phyloP scores from a whole-genome alignment of 2,329 filamentous ascomycete genomes.

The Emericellopsis atlantica region DNA sequence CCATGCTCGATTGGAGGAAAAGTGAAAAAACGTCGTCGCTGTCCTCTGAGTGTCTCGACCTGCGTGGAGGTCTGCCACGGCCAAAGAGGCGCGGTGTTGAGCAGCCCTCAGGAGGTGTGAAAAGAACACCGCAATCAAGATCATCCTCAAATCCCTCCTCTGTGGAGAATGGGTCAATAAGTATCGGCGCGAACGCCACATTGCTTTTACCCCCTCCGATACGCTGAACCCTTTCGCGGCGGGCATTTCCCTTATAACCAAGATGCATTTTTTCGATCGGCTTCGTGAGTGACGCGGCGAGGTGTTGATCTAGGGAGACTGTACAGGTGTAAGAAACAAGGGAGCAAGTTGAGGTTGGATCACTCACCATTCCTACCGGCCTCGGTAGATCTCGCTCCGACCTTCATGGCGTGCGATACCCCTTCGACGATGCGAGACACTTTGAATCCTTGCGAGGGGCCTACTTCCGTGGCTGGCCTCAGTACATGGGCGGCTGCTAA shows the following conservation, averaged over 20 bases:
- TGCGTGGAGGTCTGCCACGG: not conserved
- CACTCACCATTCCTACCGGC: not conserved
- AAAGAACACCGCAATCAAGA: constrained; percentile 24
- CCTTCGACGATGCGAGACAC: constrained; percentile 2
- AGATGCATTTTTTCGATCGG: not conserved
- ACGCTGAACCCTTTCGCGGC: not conserved
- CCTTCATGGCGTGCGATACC: constrained; percentile 2
- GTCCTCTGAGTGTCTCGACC: not conserved
- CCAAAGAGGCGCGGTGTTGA: constrained; percentile 20
- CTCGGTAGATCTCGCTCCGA: not conserved
- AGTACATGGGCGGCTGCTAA: constrained; percentile 19
- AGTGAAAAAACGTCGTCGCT: not conserved
- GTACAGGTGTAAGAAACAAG: not conserved
- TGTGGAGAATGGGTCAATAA: constrained; percentile 14
- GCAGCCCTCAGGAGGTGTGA: constrained; percentile 18
- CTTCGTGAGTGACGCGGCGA: not conserved
- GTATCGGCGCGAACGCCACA: not conserved
- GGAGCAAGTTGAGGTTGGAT: not conserved
- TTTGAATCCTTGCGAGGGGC: constrained; percentile 5
- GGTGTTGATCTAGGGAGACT: not conserved
- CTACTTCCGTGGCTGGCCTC: constrained; percentile 18
- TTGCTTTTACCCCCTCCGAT: no score
- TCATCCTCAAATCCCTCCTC: constrained; percentile 24
- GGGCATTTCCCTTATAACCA: not conserved
- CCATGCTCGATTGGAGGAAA: not conserved